A percentile compares a stretch with the other conserved stretches of the same genome.
These are phyloP conservation scores for Apiospora phragmitis DNA, from an alignment of 2,329 filamentous ascomycete species.

Conservation along the genomic window DNA sequence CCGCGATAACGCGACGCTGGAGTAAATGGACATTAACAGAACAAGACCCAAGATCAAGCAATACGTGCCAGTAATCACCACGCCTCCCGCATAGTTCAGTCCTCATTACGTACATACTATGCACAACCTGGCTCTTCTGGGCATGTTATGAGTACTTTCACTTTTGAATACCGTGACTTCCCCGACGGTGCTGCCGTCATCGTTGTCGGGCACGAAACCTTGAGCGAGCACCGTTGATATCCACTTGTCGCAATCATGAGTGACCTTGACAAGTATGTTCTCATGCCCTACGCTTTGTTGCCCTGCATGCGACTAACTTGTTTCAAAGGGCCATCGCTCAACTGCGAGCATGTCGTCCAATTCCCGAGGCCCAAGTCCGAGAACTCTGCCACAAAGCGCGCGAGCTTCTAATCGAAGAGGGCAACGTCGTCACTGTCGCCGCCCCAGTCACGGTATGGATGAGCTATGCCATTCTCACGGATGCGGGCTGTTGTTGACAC, in stretches of 20 bases:
- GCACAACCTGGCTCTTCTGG: background rate
- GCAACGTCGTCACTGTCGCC: conserved; percentile 93
- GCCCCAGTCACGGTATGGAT: conserved; percentile 82
- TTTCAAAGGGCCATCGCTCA: conserved; percentile 81
- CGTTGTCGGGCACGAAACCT: conserved; percentile 3
- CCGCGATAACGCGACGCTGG: background rate
- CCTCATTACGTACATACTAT: background rate
- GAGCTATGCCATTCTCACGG: background rate
- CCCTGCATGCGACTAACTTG: conserved; percentile 14
- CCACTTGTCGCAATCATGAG: conserved; percentile 61
- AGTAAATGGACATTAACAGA: background rate
- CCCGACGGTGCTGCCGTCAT: conserved; percentile 5
- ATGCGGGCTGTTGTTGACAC: conserved; percentile 16
- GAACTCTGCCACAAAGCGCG: conserved; percentile 97
- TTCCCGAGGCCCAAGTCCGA: conserved; percentile 91
- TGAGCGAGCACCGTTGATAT: background rate
- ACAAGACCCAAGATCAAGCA: background rate
- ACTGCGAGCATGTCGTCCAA: conserved; percentile 91
- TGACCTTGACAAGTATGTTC: conserved; percentile 81
- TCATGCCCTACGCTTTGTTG: conserved; percentile 15
- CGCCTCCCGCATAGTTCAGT: background rate
- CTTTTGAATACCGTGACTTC: background rate
- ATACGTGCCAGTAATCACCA: background rate
- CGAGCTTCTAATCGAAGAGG: conserved; percentile 95
- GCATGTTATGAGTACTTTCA: background rate